Base-by-base conservation (phyloP, 2,329 filamentous ascomycete genomes). In the Ascochyta koolunga region DNA sequence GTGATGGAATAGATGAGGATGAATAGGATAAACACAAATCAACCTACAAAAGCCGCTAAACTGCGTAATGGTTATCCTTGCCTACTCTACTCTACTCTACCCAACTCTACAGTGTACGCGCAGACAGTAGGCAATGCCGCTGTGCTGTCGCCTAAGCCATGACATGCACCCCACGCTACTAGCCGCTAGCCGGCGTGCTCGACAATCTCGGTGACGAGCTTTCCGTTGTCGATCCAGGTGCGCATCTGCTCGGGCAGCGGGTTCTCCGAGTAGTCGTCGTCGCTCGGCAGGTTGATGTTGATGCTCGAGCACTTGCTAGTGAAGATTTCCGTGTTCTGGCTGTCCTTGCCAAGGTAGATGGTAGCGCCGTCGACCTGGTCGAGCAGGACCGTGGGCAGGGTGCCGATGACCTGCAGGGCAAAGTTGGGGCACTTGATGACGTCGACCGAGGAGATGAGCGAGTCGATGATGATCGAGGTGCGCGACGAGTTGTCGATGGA, bases 351-450 rank as follows among this genome's bases (percentile, higher is more conserved):
- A 18, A 99, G 85, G 75, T 96, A 99, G 58, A 99, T 79, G 56
- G 89, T 87, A 0, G 91, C 93, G 51, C 92, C 88, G 70, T 99
- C 95, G 52, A 98, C 89, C 77, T 97, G 92, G 74, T 99, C 95
- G 53, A 99, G 81, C 71, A 97, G 80, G 53, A 98, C 83, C 2
- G 93, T 96, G 1, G 95, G 95, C 13, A 96, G 84, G 3, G 84
- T 85, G 46, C 93, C 93, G 50, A 96, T 79, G 46, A 99, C 90
- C 77, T 97, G 92, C n/a, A 98, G 81, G 13, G 92, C 93, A 72
- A 99, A 96, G 75, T 95, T 96, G 65, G 89, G 86, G 41, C 89
- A 93, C 79, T 98, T 98, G 81, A 99, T 95, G 21, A 96, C 90
- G 70, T 99, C 95, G 51, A 99, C 86, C 27, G 90, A 91, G 42